phyloP scores from a whole-genome alignment of 202 grass and related monocot genomes.

The Bolboschoenoplectus hybrid region DNA sequence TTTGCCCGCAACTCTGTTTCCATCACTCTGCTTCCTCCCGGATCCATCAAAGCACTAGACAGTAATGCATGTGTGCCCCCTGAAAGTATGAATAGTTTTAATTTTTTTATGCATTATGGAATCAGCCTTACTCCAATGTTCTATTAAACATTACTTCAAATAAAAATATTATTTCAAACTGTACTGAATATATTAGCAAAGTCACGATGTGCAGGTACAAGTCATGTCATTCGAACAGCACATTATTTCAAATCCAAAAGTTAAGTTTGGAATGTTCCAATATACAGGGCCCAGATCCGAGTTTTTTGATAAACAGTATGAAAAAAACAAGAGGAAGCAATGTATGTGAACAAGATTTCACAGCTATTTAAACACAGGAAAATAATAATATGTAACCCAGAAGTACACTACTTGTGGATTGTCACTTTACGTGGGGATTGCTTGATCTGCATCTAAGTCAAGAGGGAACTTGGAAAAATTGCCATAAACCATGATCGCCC shows the following conservation, averaged over 20 bases:
- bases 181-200: conserved; percentile 36
- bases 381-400: neutral
- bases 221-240: neutral
- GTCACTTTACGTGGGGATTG: neutral
- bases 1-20: conserved; percentile 63
- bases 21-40: conserved; percentile 56
- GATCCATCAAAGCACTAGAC: conserved; percentile 40
- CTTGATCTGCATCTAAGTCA: neutral
- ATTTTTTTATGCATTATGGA: conserved; percentile 22
- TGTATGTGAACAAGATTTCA: neutral
- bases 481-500: neutral
- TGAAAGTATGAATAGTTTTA: conserved; percentile 25
- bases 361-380: neutral
- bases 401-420: neutral
- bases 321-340: neutral
- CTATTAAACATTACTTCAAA: conserved; percentile 27
- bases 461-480: neutral
- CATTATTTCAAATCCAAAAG: neutral
- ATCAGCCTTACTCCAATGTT: conserved; percentile 27
- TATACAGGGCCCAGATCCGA: neutral
- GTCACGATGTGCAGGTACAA: neutral
- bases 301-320: neutral
- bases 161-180: neutral
- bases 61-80: conserved; percentile 39
- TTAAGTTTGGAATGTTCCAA: neutral